phyloP scores from a whole-genome alignment of 306 rosid species.

The Potentilla sterilis region DNA sequence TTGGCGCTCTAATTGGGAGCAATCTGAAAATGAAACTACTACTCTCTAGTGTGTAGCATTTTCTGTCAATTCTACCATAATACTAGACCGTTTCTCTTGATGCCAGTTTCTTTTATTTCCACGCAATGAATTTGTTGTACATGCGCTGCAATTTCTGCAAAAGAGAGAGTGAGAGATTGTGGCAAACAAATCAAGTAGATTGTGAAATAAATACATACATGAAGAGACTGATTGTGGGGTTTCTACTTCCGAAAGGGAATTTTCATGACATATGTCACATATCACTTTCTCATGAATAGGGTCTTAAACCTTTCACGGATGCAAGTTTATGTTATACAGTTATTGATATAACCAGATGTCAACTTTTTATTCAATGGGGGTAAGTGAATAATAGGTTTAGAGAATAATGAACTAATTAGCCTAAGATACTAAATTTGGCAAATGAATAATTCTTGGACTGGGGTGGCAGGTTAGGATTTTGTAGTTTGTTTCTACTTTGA shows the following conservation, averaged over 20 bases:
- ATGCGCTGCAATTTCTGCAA: not conserved
- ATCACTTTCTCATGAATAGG: slow-evolving; percentile 10
- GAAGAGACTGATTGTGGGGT: not conserved
- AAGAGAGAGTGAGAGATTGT: not conserved
- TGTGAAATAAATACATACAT: not conserved
- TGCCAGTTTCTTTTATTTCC: not conserved
- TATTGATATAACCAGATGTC: not conserved
- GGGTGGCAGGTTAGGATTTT: not conserved
- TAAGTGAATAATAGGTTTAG: not conserved
- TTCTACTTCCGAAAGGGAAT: not conserved
- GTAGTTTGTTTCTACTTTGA: not conserved
- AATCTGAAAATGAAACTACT: not conserved
- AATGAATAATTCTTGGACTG: not conserved
- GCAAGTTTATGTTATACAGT: not conserved
- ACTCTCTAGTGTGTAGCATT: slow-evolving; percentile 6
- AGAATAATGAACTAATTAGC: not conserved
- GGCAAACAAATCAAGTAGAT: not conserved
- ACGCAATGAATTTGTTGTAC: not conserved
- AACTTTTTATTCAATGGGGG: not conserved
- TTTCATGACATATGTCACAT: not conserved
- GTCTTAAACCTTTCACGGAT: not conserved
- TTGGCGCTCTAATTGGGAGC: slow-evolving; percentile 23
- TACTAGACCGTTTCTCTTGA: not conserved
- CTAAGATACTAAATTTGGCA: not conserved
- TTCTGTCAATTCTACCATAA: not conserved